Evolutionary conservation across 73 alveolate genomes (phyloP), one percentile per base, ranked within the genome.

Genomic region (Paramecium biaurelia): DNA sequence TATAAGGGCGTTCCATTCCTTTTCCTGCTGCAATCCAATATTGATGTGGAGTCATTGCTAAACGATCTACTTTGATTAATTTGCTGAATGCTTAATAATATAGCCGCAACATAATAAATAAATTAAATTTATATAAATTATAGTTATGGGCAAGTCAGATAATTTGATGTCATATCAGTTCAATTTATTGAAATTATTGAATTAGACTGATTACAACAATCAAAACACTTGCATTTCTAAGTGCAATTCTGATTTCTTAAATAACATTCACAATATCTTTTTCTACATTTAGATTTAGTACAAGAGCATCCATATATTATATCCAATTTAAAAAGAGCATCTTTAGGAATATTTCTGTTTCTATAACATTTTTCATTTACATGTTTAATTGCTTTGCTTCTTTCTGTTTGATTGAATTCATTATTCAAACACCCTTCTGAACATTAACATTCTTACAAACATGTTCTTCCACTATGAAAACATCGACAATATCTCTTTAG

Each of bases 1-100:
- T 79, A 45, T 79, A 79, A 7, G 90, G 90, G 2, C 90, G 47
- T 20, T 79, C 90, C 90, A 79, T 79, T 4, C 90, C 90, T 34
- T 79, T 79, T 2, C 90, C 90, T 26, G 56, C 74, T 0, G 90
- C 90, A 21, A 79, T 47, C 90, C 90, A 79, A 79, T 79, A 79
- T 79, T 79, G 15, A 41, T 79, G 90, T 11, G 90, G 90, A 79
- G 76, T 79, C n/a, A 79, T n/a, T 1, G 74, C 10, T 21, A 79
- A 45, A 21, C 76, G 35, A 79, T 79, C 90, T 4, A 74, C 68
- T 53, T 53, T 53, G 8, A 63, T 63, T 63, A 32, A 30, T 63
- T 63, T 63, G 84, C 84, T 63, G 45, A 63, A 63, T 1, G 84
- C 53, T 4, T 63, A 32, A 14, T 32, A 26, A 63, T 30, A 63